Base-by-base conservation (phyloP, 352 stramenopile genomes). In the Blastocystis sp. region DNA sequence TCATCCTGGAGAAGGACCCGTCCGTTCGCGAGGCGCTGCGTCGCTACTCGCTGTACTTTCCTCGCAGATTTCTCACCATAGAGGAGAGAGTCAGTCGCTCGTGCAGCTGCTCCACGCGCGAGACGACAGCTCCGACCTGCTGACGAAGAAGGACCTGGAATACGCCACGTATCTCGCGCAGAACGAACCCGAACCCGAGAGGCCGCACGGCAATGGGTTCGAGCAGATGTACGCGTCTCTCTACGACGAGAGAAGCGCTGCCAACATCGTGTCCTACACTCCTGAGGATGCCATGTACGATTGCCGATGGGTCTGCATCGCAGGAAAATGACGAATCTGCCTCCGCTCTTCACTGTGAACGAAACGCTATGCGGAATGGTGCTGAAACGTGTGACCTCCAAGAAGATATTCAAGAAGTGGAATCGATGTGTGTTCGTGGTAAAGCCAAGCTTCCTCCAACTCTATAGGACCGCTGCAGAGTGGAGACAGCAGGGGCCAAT, bases 341-440 rank as follows among this genome's bases (percentile, higher is more conserved):
- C 77, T 26, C 77, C 77, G 9, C 66, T 88, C 18, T 88, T 88
- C 66, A 53, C 61, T 1, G 41, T 76, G 43, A 88, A 88, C 55
- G 77, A 88, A 23, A 50, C 23, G 5, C 66, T 88, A 3, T 88
- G 77, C 47, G 77, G 77, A 8, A 63, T 88, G 45, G 50, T 88
- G 9, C 63, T 88, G 11, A 88, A 88, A 34, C 62, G 77, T 18
- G 66, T 79, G 20, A 76, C 62, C 15, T 79, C 77, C 20, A 88
- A 88, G 15, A 79, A 79, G 66, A 88, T 88, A 23, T 88, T 88
- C 66, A 88, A 88, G 66, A 88, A 88, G 50, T 88, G 77, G 77
- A 88, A 88, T 29, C 77, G 77, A 18, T 88, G 77, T 37, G 62
- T 88, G n/a, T 88, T 88, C 66, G 66, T 88, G 23, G 62, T 41